Evolutionary conservation across 2,329 filamentous ascomycete species (phyloP), one percentile per base, ranked within the genome.

Genomic region (Epichloe sibirici): DNA sequence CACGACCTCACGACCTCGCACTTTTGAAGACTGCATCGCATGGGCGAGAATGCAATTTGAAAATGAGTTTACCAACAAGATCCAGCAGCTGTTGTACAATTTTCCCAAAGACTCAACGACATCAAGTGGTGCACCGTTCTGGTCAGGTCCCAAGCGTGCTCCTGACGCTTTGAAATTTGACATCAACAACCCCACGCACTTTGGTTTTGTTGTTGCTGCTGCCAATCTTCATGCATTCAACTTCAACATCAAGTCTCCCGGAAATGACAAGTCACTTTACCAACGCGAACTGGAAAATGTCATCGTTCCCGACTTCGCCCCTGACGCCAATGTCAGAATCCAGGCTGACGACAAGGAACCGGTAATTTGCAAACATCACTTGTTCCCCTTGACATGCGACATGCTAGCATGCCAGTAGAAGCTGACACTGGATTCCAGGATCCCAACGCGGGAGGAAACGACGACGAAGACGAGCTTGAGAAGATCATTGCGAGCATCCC

Each of bases 151-250:
- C 48, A 98, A 98, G 81, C 89, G 93, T 63, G 93, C 93, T 12
- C 93, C 93, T 5, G 89, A 94, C 57, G 79, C 91, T 57, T 76
- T 97, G 65, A 90, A 88, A 67, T 98, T 98, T 60, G 88, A 96
- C 62, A 70, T 84, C 46, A 79, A 83, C 55, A 93, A 96, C 70
- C 76, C 83, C 11, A 93, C 89, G 23, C 93, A 98, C 70, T 85
- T 91, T 64, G 82, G 80, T 39, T 98, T 96, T 66, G 76, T 98
- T 51, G 81, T 94, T 56, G 83, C 93, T 17, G 93, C 83, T 7
- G 90, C 93, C 38, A 93, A 94, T 65, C 78, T 98, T 28, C 93
- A 96, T 62, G 93, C 91, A 0, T 98, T 93, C 79, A 98, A 98
- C 74, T 98, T 95, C 70, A 86, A 88, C 55, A 96, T 98, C 69